Evolutionary conservation across 129 eudicot species (phyloP).

Genomic region (carrot (Daucus carota)): DH1_v3.0 NC_030385.2:8946501-8947000

Average conservation of each 20-base stretch:
- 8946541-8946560: constrained; percentile 69
- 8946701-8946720: constrained; percentile 67
- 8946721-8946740: constrained; percentile 72
- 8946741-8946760: constrained; percentile 44
- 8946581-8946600: constrained; percentile 86
- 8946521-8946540: constrained; percentile 88
- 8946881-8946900: constrained; percentile 45
- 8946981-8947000: background rate
- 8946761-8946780: constrained; percentile 45
- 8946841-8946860: constrained; percentile 27
- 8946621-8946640: constrained; percentile 82
- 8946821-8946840: constrained; percentile 52
- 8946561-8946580: constrained; percentile 89
- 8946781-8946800: constrained; percentile 46
- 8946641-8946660: constrained; percentile 79
- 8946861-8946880: constrained; percentile 52
- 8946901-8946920: constrained; percentile 28
- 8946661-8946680: constrained; percentile 55
- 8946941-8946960: background rate
- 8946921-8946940: background rate
- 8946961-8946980: background rate
- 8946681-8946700: constrained; percentile 68
- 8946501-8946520: constrained; percentile 67
- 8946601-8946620: constrained; percentile 96
- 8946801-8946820: constrained; percentile 64